These are phyloP conservation scores for Poteriospumella lacustris DNA, from an alignment of 108 stramenopile genomes.

Conservation along the genomic window DNA sequence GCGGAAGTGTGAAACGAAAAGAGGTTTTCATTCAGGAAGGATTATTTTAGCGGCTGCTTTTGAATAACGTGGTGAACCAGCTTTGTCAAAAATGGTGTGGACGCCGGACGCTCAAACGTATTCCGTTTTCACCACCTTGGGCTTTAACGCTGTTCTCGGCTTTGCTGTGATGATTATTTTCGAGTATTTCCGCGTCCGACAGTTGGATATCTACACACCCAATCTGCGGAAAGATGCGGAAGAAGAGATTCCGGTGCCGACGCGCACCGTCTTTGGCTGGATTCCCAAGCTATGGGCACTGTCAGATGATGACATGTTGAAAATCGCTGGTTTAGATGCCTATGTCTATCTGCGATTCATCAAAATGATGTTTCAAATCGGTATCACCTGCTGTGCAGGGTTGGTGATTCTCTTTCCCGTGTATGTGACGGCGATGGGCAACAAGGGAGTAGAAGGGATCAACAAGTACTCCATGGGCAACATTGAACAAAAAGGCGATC, in stretches of 20 bases:
- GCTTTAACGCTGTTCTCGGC: background rate
- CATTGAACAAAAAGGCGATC: background rate
- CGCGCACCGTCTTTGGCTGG: background rate
- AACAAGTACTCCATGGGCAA: slow-evolving; percentile 5
- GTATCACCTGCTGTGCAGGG: background rate
- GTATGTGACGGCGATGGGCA: background rate
- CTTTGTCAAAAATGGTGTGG: background rate
- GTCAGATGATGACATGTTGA: slow-evolving; percentile 24
- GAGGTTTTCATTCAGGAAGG: no score
- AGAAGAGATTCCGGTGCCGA: background rate
- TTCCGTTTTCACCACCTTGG: background rate
- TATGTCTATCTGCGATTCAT: slow-evolving; percentile 15
- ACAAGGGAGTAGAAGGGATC: slow-evolving; percentile 3
- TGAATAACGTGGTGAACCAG: no score
- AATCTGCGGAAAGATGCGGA: background rate
- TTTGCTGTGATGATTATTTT: background rate
- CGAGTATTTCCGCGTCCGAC: background rate
- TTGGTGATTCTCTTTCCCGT: background rate
- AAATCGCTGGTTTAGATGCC: slow-evolving; percentile 17
- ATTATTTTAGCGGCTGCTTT: no score
- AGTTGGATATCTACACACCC: background rate
- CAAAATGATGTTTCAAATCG: background rate
- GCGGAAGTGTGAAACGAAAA: no score
- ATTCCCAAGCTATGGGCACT: background rate
- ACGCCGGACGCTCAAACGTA: background rate